These are phyloP conservation scores for Fistulinella cinereoalba DNA, from an alignment of 1,284 basidiomycete genomes.

Conservation along the genomic window DNA sequence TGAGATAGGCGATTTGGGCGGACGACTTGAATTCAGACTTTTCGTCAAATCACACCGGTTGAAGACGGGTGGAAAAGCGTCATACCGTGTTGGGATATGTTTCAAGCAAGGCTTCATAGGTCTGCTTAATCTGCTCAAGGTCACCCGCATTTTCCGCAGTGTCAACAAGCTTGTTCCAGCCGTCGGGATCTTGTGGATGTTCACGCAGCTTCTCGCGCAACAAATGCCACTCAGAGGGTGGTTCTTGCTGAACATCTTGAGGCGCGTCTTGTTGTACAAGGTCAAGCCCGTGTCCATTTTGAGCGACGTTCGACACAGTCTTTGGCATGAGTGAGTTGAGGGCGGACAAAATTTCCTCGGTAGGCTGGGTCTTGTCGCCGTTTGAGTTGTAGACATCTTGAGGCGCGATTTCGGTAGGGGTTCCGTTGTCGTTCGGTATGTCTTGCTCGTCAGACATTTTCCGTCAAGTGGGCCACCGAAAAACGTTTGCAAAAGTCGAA, in stretches of 20 bases:
- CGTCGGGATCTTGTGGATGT: constrained; percentile 55
- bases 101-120: constrained; percentile 65
- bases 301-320: constrained; percentile 20
- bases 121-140: constrained; percentile 59
- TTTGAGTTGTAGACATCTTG: constrained; percentile 29
- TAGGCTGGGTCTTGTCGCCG: constrained; percentile 37
- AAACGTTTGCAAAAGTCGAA: constrained; percentile 28
- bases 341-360: constrained; percentile 41
- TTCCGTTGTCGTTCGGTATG: constrained; percentile 23
- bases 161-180: constrained; percentile 60
- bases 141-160: constrained; percentile 58
- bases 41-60: constrained; percentile 27
- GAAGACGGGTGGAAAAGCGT: constrained; percentile 18
- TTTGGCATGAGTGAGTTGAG: constrained; percentile 38
- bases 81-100: constrained; percentile 67
- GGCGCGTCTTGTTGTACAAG: constrained; percentile 18
- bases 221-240: constrained; percentile 48
- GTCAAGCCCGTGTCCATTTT: constrained; percentile 31
- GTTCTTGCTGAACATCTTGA: constrained; percentile 29
- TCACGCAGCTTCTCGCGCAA: constrained; percentile 46
- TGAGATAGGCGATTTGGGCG: constrained; percentile 79
- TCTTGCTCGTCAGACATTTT: constrained; percentile 38
- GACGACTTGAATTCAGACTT: constrained; percentile 50
- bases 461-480: constrained; percentile 30
- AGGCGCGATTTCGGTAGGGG: constrained; percentile 27